Base-by-base conservation (phyloP, 2,329 filamentous ascomycete species). In the Talaromyces sp. region DNA sequence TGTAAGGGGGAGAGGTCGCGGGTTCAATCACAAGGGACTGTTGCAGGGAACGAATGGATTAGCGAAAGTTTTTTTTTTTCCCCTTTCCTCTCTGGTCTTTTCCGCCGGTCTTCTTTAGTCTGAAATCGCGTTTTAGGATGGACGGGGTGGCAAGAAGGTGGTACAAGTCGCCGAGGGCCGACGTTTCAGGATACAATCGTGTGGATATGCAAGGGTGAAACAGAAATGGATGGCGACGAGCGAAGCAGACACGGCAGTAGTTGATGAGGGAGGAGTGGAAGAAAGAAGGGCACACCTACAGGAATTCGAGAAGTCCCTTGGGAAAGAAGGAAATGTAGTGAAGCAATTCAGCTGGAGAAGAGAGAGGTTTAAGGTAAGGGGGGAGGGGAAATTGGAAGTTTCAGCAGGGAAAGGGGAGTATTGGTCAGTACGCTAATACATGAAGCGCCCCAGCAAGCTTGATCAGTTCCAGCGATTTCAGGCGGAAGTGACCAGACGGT, bases 301-400 rank as follows among this genome's bases (percentile, higher is more conserved):
- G 27, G 46, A 51, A 57, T 52, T 39, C n/a, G 14, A 41, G 48
- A 50, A 29, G 47, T 36, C 43, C 39, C 47, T 49, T 46, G 44
- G 43, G 53, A 48, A 51, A 49, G 54, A 61, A 44, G 47, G 49
- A 54, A 55, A 42, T 29, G 9, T 27, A 17, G 19, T 17, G 51
- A 49, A 51, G 53, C 29, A 27, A 44, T 22, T 41, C 39, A 55
- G 46, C 49, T 50, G 50, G 44, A 60, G 51, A 52, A 41, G 45
- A 50, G 53, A 51, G 51, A 57, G 57, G 54, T 54, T 60, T 43
- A 53, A 65, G 61, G 57, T 63, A 64, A 62, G 58, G 61, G 62
- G 63, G 55, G 58, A 51, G 50, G 62, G 56, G 54, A 61, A 63
- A 57, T 60, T 51, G 60, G 55, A 62, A 62, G 58, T 62, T 63